These are phyloP conservation scores for Xylaria longipes DNA, from an alignment of 495 filamentous ascomycete species.

Conservation along the genomic window DNA sequence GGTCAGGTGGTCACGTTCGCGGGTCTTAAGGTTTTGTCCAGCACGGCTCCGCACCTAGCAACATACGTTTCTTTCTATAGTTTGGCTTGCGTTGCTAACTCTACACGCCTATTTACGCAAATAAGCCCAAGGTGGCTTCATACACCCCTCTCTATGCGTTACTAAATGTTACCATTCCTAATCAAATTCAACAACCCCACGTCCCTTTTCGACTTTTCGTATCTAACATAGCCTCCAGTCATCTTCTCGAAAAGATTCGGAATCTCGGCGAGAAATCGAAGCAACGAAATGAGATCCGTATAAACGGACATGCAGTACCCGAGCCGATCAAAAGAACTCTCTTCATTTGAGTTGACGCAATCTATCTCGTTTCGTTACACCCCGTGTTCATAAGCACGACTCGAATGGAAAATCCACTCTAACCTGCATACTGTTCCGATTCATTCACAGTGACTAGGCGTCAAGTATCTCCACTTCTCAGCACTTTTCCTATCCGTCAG, in stretches of 20 bases:
- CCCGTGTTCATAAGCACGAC: not conserved
- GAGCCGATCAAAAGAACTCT: conserved; percentile 48
- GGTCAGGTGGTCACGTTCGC: not conserved
- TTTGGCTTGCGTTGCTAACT: not conserved
- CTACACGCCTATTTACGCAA: not conserved
- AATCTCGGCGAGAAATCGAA: conserved; percentile 42
- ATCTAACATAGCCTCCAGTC: conserved; percentile 38
- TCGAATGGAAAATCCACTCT: not conserved
- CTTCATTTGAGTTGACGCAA: conserved; percentile 32
- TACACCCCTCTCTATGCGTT: not conserved
- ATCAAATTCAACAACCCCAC: not conserved
- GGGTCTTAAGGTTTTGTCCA: not conserved
- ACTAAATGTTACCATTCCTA: not conserved
- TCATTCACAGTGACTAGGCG: not conserved
- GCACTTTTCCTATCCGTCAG: not conserved
- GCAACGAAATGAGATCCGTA: conserved; percentile 28
- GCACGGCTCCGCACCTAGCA: not conserved
- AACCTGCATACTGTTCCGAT: not conserved
- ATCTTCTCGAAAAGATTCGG: conserved; percentile 55
- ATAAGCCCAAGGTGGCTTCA: not conserved
- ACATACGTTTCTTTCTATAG: not conserved
- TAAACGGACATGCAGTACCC: conserved; percentile 37
- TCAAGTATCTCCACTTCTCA: not conserved
- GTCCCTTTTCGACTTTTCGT: not conserved
- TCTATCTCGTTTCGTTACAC: not conserved